Evolutionary conservation across 345 rosid genomes (phyloP).

Genomic region (Populus nigra): DNA sequence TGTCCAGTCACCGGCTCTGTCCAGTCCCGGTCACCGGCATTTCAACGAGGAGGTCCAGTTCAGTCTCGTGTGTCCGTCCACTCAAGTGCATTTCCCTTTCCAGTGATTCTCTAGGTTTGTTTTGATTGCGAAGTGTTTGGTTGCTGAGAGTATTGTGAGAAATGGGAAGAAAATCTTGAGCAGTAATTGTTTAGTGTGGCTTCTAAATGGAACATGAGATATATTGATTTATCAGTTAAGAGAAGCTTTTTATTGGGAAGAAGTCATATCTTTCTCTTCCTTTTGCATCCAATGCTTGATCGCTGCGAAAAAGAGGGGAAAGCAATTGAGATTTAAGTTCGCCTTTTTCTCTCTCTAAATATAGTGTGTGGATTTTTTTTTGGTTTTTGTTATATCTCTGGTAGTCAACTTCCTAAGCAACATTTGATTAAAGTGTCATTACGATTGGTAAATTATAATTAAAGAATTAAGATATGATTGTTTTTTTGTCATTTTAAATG

Average conservation of each 20-base stretch:
- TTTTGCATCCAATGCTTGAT: no score
- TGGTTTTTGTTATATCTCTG: no score
- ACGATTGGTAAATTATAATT: no score
- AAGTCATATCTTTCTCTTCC: no score
- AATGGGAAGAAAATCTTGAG: no score
- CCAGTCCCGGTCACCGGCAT: constrained; percentile 12
- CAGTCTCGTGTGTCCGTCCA: constrained; percentile 25
- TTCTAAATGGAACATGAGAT: no score
- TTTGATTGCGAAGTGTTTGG: constrained; percentile 15
- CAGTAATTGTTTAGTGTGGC: no score
- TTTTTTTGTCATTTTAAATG: not conserved
- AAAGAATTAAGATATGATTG: not conserved
- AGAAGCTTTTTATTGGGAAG: no score
- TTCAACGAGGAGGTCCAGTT: constrained; percentile 19
- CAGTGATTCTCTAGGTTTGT: constrained; percentile 35
- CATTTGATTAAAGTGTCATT: not conserved
- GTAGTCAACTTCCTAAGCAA: not conserved
- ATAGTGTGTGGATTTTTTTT: no score
- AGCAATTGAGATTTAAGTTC: not conserved
- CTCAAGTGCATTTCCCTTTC: constrained; percentile 39
- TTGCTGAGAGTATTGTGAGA: constrained; percentile 4
- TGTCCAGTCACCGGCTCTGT: constrained; percentile 21
- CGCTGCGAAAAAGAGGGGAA: not conserved
- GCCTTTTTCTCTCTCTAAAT: no score
- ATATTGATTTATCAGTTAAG: no score